Evolutionary conservation across 1,284 basidiomycete genomes (phyloP), one percentile per base, ranked within the genome.

Genomic region (Flammula alnicola): DNA sequence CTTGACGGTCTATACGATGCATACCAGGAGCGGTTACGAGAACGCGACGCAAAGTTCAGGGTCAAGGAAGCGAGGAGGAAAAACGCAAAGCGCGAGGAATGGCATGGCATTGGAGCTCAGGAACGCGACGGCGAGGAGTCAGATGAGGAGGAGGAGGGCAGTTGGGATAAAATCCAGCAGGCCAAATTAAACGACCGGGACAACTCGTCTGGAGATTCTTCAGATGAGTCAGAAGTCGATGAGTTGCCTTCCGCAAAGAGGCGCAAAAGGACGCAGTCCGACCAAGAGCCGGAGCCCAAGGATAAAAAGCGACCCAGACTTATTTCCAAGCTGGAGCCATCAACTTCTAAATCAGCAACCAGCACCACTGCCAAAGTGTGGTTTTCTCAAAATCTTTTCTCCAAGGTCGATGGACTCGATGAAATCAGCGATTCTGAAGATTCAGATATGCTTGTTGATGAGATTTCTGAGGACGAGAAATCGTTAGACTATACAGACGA

Each of bases 311-410:
- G 79, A 63, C 63, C 65, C 54, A 55, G 76, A 26, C 67, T 80
- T 23, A 64, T 75, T 16, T 70, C 74, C 8, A 64, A 70, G 35
- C 63, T 76, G n/a, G 71, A 73, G 19, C 65, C 66, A 39, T 66
- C 71, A 3, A 65, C 67, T 51, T 51, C 58, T 2, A 49, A 64
- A 51, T 55, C 67, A 1, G 61, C 70, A n/a, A 59, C 69, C 8
- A 84, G 76, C 56, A 75, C 76, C 36, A 75, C 78, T 29, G 72
- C 86, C 0, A 74, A 81, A 57, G 61, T 98, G 16, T 99, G 97
- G 97, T 99, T 99, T 70, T 91, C 93, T 63, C 97, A 98, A 69
- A 88, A 91, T 43, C 72, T 98, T 41, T 99, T 99, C 77, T 81
- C 86, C 51, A 89, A 80, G n/a, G 65, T 92, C 5, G 83, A 83